These are phyloP conservation scores for Emergomyces orientalis DNA, from an alignment of 2,329 filamentous ascomycete species.

Conservation along the genomic window DNA sequence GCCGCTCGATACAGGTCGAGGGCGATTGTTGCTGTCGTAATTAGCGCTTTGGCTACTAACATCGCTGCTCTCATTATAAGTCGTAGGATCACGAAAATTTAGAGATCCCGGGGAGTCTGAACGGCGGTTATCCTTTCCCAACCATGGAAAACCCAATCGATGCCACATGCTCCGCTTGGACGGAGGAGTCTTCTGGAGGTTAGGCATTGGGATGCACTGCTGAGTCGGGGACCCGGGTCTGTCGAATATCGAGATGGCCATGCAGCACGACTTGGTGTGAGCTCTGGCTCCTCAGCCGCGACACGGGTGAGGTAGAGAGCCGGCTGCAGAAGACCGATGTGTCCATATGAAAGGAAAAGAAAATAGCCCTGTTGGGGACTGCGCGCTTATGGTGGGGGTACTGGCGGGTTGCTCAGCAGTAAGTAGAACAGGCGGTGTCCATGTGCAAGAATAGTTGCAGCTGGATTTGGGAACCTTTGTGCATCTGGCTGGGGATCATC, in stretches of 20 bases:
- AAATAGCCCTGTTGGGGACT: neutral
- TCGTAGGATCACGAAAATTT: neutral
- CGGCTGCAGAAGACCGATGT: slow-evolving; percentile 24
- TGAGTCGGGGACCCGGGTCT: slow-evolving; percentile 29
- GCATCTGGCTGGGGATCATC: slow-evolving; percentile 4
- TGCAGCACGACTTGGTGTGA: slow-evolving; percentile 26
- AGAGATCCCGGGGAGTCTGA: slow-evolving; percentile 19
- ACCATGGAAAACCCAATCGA: slow-evolving; percentile 35
- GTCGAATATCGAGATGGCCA: slow-evolving; percentile 36
- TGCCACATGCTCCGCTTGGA: slow-evolving; percentile 40
- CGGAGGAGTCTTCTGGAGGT: slow-evolving; percentile 25
- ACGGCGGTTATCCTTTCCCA: slow-evolving; percentile 33
- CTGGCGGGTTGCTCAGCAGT: neutral
- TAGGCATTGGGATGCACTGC: slow-evolving; percentile 27
- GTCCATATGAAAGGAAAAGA: slow-evolving; percentile 27
- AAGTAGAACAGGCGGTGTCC: neutral
- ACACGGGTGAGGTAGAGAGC: slow-evolving; percentile 28
- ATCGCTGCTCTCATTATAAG: slow-evolving; percentile 13
- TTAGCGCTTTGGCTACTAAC: neutral
- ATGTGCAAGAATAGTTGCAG: slow-evolving; percentile 2
- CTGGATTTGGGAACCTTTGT: neutral
- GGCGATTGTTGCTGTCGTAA: slow-evolving; percentile 14
- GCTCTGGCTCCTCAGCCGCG: slow-evolving; percentile 23
- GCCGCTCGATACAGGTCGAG: slow-evolving; percentile 13
- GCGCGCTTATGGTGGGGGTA: neutral